Conservation (phyloP, 768 basidiomycete species). For the Psilocybe azurescens region DNA sequence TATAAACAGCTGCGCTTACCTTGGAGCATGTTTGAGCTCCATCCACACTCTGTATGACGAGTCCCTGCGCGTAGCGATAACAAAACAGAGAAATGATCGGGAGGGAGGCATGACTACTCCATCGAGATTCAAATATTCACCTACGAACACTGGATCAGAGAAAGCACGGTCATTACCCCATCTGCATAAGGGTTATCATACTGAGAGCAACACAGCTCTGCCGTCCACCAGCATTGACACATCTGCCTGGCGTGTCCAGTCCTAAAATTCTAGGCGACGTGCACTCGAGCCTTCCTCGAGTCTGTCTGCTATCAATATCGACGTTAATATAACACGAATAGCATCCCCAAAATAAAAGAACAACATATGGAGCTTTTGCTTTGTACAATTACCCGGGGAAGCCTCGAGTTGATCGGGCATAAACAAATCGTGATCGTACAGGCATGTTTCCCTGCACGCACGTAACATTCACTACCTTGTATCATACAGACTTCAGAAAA, state of each 20-base stretch:
- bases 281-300: too few species aligned
- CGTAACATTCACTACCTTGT: background rate
- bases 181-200: too few species aligned
- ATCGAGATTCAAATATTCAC: background rate
- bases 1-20: background rate
- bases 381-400: background rate
- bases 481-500: background rate
- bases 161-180: background rate
- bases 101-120: background rate
- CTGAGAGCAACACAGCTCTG: background rate
- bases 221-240: background rate
- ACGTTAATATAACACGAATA: background rate
- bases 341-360: background rate
- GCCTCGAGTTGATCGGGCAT: constrained; percentile 14
- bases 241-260: background rate
- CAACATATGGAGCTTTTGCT: background rate
- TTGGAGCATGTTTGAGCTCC: background rate
- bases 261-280: background rate
- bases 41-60: background rate
- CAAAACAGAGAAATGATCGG: background rate
- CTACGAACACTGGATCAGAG: background rate
- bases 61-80: background rate
- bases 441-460: background rate
- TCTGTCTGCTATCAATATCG: background rate
- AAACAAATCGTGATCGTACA: background rate